These are phyloP conservation scores for Talinum fruticosum DNA, from an alignment of 148 eudicot species.

Conservation along the genomic window DNA sequence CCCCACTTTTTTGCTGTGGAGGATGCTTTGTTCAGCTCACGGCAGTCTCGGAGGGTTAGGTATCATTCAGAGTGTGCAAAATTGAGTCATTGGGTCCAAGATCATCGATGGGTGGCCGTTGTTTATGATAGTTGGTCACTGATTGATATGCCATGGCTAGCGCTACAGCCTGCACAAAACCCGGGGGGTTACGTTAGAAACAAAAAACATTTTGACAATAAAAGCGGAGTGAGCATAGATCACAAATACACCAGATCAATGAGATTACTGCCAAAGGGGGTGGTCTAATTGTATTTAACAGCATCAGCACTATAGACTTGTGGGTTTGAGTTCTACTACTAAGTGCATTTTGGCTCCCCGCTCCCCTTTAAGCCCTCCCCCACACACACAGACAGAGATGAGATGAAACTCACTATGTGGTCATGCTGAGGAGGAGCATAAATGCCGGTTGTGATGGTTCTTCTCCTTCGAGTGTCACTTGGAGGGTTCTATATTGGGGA, in stretches of 20 bases:
- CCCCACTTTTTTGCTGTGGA: not conserved
- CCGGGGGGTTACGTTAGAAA: not conserved
- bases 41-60: constrained; percentile 40
- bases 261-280: not conserved
- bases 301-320: not conserved
- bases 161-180: constrained; percentile 56
- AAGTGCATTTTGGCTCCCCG: not conserved
- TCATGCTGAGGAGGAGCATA: constrained; percentile 78
- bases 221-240: not conserved
- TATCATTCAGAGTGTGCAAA: constrained; percentile 31
- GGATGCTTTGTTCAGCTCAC: constrained; percentile 6
- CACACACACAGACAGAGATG: not conserved
- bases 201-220: not conserved
- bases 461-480: constrained; percentile 45
- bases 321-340: not conserved
- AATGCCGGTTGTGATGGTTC: constrained; percentile 72
- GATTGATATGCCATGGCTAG: constrained; percentile 80
- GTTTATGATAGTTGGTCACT: constrained; percentile 70
- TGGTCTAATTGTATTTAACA: not conserved
- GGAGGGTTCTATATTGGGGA: constrained; percentile 44
- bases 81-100: constrained; percentile 46
- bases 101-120: constrained; percentile 76
- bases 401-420: constrained; percentile 59
- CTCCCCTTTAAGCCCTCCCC: not conserved
- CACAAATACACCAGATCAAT: not conserved